Evolutionary conservation across 495 filamentous ascomycete species (phyloP), one percentile per base, ranked within the genome.

Genomic region (Neurospora sp.): DNA sequence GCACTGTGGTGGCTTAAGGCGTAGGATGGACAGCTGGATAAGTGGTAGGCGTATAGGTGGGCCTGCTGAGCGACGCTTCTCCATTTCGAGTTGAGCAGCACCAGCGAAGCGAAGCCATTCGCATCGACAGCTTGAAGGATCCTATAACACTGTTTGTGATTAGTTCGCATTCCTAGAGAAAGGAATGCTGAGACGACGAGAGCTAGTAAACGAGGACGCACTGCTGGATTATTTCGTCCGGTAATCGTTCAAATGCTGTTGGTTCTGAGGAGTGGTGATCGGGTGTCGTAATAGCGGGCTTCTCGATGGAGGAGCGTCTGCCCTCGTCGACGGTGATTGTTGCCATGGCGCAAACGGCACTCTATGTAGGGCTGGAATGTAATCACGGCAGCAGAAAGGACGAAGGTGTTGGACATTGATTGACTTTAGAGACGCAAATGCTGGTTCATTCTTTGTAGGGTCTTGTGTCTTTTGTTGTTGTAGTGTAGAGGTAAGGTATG

Each of bases 71-170:
- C 94, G 72, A 90, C 87, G 35, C 82, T 85, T 73, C 90, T 87
- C 93, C 93, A 96, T 85, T 89, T 87, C 69, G 86, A 84, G 81
- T 94, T 94, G 73, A 96, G 81, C n/a, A 94, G 81, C n/a, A 91
- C 85, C 70, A 96, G 83, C 39, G 93, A 96, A 35, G 93, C 92
- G 80, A 96, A 96, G 48, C 89, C 88, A 81, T 93, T 90, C 70
- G 93, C 87, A 75, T 93, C 92, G 48, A 87, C 89, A 48, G 87
- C 83, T 79, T 90, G 89, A 48, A 96, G 88, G 75, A 95, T 94
- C 76, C 93, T 96, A 78, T 2, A 71, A 61, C 16, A 8, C 39
- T 14, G 48, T 70, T 70, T 79, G 59, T 72, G 75, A 71, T 72
- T 38, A 59, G 35, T 35, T 35, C 35, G 35, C 35, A 35, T 35